phyloP scores from a whole-genome alignment of 106 monocot species.

The Dactylorhiza incarnata region DNA sequence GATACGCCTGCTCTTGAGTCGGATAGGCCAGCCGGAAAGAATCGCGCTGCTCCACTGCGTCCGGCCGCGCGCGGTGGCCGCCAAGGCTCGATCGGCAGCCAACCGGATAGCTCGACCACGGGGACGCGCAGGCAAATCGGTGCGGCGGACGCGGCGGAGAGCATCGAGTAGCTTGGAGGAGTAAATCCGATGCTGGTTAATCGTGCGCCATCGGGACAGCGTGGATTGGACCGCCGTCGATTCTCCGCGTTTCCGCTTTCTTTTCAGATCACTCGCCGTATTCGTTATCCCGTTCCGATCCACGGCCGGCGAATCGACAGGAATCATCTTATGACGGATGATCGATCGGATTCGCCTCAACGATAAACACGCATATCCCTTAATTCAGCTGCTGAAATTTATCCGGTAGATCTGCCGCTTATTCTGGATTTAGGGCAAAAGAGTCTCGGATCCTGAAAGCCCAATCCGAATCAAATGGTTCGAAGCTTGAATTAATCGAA shows the following conservation, averaged over 20 bases:
- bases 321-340: not conserved
- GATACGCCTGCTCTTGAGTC: not conserved
- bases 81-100: constrained; percentile 59
- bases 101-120: constrained; percentile 22
- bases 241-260: constrained; percentile 4
- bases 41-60: constrained; percentile 68
- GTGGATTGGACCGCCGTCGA: not conserved
- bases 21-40: constrained; percentile 15
- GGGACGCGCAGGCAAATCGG: not conserved
- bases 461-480: not conserved
- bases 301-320: not conserved
- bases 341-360: not conserved
- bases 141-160: constrained; percentile 26
- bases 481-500: not conserved
- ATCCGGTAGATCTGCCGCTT: not conserved
- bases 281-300: not conserved
- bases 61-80: constrained; percentile 40
- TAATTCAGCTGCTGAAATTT: not conserved
- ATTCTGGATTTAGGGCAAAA: not conserved
- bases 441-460: not conserved
- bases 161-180: constrained; percentile 40
- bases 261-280: constrained; percentile 4
- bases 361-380: not conserved
- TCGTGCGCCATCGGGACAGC: constrained; percentile 21
- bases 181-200: constrained; percentile 30